phyloP scores from a whole-genome alignment of 148 eudicot genomes.

The Cornus controversa region DNA sequence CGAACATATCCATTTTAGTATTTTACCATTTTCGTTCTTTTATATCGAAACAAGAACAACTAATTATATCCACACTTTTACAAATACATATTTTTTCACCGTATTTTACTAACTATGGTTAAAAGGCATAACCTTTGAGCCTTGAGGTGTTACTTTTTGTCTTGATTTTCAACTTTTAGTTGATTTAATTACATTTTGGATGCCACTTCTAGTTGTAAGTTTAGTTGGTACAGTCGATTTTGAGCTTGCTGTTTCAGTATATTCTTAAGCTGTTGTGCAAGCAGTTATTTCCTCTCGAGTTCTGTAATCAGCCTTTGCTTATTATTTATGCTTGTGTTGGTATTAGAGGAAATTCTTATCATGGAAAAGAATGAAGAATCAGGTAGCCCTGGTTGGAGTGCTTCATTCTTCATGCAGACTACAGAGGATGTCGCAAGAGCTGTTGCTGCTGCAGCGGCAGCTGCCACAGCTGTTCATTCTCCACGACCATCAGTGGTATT shows the following conservation, averaged over 20 bases:
- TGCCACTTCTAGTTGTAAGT: not conserved
- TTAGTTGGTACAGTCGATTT: not conserved
- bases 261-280: not conserved
- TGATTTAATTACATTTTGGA: not conserved
- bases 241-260: not conserved
- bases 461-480: constrained; percentile 61
- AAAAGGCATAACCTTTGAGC: not conserved
- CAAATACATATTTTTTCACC: too few relatives aligned
- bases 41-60: too few relatives aligned
- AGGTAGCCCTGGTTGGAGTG: constrained; percentile 71
- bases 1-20: too few relatives aligned
- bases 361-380: constrained; percentile 71
- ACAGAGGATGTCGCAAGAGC: constrained; percentile 85
- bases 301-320: not conserved
- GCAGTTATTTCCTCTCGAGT: not conserved
- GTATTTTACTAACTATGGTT: too few relatives aligned
- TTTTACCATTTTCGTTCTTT: too few relatives aligned
- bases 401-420: constrained; percentile 72
- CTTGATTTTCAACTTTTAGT: not conserved
- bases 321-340: constrained; percentile 7
- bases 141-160: not conserved
- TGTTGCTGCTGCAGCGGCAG: constrained; percentile 75
- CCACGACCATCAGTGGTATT: constrained; percentile 82
- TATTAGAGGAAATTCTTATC: constrained; percentile 38
- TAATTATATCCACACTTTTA: too few relatives aligned